phyloP scores from a whole-genome alignment of 2,329 filamentous ascomycete species.

The Albifimbria verrucaria region DNA sequence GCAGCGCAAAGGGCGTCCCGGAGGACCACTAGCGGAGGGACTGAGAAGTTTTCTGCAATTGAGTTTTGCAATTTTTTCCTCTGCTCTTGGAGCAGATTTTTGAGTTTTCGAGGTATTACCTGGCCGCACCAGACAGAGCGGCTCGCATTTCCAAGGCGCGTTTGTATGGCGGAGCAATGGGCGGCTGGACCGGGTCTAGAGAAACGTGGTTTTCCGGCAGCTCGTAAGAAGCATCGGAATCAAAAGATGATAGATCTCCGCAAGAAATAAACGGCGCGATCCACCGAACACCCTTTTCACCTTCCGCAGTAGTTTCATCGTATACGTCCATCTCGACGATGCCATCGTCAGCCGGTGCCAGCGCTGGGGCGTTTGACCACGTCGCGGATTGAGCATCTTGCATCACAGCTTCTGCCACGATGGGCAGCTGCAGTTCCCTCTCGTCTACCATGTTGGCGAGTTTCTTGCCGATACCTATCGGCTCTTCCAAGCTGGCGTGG shows the following conservation, averaged over 20 bases:
- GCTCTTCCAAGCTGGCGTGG: slow-evolving; percentile 70
- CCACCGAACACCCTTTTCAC: slow-evolving; percentile 58
- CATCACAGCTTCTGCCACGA: slow-evolving; percentile 38
- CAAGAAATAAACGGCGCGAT: slow-evolving; percentile 97
- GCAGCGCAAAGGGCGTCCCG: slow-evolving; percentile 31
- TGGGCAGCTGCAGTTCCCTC: slow-evolving; percentile 35
- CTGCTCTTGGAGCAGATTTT: neutral
- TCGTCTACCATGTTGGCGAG: slow-evolving; percentile 48
- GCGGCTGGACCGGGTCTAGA: slow-evolving; percentile 89
- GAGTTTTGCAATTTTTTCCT: no score
- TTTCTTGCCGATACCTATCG: slow-evolving; percentile 62
- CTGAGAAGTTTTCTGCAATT: no score
- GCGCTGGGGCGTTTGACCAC: slow-evolving; percentile 34
- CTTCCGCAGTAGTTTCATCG: slow-evolving; percentile 31
- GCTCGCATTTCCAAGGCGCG: slow-evolving; percentile 72
- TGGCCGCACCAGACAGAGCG: slow-evolving; percentile 25
- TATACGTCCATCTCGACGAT: slow-evolving; percentile 50
- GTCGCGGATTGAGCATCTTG: slow-evolving; percentile 43
- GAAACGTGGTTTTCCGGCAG: slow-evolving; percentile 83
- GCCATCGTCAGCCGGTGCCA: slow-evolving; percentile 24
- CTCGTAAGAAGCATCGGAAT: slow-evolving; percentile 92
- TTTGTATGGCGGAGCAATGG: slow-evolving; percentile 93
- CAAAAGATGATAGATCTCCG: slow-evolving; percentile 89
- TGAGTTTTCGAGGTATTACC: slow-evolving; percentile 6
- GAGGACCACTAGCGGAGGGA: slow-evolving; percentile 16